Percentiles rank a stretch among this genome's conserved stretches.
Conservation (phyloP, 768 basidiomycete species). For the Trametes elegans region DNA sequence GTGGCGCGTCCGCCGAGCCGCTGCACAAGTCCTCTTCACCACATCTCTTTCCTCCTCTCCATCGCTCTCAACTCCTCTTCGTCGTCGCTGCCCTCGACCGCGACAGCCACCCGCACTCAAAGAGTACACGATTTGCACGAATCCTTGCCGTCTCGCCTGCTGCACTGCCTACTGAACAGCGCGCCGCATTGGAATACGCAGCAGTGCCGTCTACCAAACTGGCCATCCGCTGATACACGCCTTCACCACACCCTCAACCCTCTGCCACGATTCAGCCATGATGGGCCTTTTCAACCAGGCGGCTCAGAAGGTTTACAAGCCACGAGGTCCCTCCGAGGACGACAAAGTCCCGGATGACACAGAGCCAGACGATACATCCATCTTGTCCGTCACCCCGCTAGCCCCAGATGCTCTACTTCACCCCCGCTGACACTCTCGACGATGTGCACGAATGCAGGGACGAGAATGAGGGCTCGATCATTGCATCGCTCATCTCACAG, state of each 20-base stretch:
- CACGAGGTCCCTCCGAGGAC: constrained; percentile 63
- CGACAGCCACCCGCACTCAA: not conserved
- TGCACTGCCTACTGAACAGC: not conserved
- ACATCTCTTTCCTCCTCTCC: not conserved
- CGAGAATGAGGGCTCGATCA: constrained; percentile 91
- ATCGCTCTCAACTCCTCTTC: not conserved
- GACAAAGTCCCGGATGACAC: constrained; percentile 79
- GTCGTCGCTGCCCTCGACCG: not conserved
- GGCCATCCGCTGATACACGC: constrained; percentile 15
- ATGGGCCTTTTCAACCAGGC: constrained; percentile 79
- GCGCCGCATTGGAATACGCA: constrained; percentile 13
- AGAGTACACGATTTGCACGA: not conserved
- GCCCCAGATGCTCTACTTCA: constrained; percentile 30
- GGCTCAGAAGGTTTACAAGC: constrained; percentile 60
- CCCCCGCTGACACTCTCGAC: constrained; percentile 37
- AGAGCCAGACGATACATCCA: constrained; percentile 86
- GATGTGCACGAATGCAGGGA: constrained; percentile 50
- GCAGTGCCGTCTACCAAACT: not conserved
- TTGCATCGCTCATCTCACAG: constrained; percentile 84
- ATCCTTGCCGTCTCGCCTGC: not conserved
- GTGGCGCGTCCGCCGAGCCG: constrained; percentile 1
- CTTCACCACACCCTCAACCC: constrained; percentile 1
- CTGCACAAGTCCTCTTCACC: not conserved
- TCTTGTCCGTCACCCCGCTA: constrained; percentile 61
- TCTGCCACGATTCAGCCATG: constrained; percentile 43